Conservation (phyloP, 176 grass and related monocot genomes). For the Carex kokanica region DNA sequence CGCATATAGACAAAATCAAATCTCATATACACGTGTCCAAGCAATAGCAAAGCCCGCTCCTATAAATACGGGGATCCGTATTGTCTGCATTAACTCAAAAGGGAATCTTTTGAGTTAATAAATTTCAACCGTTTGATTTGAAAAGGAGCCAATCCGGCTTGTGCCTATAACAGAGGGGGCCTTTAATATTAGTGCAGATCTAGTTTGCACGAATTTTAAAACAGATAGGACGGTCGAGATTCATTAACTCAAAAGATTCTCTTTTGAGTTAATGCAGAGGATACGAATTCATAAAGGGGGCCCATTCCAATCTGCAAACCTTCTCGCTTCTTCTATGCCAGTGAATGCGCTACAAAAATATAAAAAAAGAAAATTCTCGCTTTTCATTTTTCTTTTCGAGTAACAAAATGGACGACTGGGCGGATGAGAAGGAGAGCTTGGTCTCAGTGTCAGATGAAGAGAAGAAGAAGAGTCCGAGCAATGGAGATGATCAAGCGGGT, state of each 20-base stretch:
- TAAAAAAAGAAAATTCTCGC: background rate
- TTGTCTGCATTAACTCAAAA: no score
- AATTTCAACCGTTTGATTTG: no score
- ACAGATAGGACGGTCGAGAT: no score
- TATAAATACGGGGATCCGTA: no score
- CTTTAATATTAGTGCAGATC: no score
- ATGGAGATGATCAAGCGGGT: background rate
- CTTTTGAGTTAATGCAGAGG: no score
- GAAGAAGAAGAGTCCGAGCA: background rate
- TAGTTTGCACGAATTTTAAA: no score
- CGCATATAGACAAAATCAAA: background rate
- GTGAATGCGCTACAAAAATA: background rate
- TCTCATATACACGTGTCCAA: background rate
- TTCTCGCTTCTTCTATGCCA: background rate
- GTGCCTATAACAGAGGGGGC: no score
- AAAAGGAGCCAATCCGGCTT: no score
- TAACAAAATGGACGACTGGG: constrained; percentile 21
- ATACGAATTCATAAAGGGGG: no score
- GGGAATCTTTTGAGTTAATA: no score
- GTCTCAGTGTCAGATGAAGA: constrained; percentile 4
- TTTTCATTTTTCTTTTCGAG: background rate
- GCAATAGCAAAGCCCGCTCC: background rate
- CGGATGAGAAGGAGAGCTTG: constrained; percentile 15
- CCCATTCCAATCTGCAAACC: background rate
- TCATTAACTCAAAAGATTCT: no score